These are phyloP conservation scores for Protomyces pachydermus DNA, from an alignment of 1,139 yeast genomes.

Conservation along the genomic window DNA sequence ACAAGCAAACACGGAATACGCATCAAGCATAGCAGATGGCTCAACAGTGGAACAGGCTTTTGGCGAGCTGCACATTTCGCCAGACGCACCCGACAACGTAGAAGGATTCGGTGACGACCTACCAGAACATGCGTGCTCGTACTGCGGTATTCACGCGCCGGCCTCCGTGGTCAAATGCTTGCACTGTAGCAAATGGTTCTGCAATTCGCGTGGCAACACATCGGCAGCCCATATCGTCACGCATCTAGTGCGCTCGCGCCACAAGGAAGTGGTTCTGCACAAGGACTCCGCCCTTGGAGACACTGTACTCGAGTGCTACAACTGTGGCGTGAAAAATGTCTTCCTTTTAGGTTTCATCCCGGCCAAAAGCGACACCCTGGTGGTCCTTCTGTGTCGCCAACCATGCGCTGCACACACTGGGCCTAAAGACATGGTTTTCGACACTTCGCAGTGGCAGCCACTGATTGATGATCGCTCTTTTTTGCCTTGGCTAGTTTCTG, in stretches of 20 bases:
- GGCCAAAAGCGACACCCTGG: conserved; percentile 76
- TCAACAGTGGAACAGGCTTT: neutral
- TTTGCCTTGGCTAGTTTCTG: conserved; percentile 72
- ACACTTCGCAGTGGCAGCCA: conserved; percentile 82
- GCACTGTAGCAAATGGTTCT: conserved; percentile 81
- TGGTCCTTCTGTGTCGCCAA: conserved; percentile 77
- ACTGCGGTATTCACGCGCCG: conserved; percentile 71
- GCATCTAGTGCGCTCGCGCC: conserved; percentile 77
- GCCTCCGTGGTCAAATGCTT: conserved; percentile 70
- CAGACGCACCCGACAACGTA: neutral
- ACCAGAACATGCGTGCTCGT: conserved; percentile 43
- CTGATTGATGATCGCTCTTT: conserved; percentile 74
- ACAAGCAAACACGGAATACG: conserved; percentile 3
- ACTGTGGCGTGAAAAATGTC: conserved; percentile 78
- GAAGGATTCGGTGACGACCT: conserved; percentile 28
- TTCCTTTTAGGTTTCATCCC: conserved; percentile 82
- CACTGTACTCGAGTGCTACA: conserved; percentile 79
- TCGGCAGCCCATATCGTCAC: conserved; percentile 79
- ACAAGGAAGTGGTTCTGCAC: conserved; percentile 66
- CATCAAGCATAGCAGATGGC: neutral
- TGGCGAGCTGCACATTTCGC: neutral
- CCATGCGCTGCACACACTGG: conserved; percentile 71
- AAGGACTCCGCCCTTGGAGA: conserved; percentile 81
- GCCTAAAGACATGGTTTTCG: conserved; percentile 58
- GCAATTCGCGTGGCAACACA: conserved; percentile 64